Evolutionary conservation across 306 rosid genomes (phyloP), one percentile per base, ranked within the genome.

Genomic region (Prunus dulcis): DNA sequence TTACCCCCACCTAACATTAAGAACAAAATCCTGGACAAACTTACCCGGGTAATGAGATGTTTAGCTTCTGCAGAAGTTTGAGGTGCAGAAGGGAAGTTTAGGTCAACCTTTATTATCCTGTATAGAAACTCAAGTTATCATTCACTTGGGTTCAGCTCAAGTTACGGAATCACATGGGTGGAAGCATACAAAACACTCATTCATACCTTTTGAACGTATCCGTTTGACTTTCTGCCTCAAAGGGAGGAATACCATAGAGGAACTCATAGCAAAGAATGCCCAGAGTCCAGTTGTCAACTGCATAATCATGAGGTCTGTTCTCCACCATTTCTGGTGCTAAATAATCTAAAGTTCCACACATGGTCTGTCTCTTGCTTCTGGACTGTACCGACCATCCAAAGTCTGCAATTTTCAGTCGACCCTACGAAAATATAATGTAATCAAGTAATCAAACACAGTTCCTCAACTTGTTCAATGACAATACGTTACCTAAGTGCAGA

Each of bases 361-460:
- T 88, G 52, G 96, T 94, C 65, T 71, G 81, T 69, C 97, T 90
- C 83, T 91, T 94, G 81, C 80, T 88, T 75, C 72, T 86, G 12
- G 97, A 90, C 81, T 93, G 94, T 27, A 91, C 98, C 47, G 97
- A 88, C 98, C 98, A 93, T 75, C 98, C 97, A 83, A 93, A 93
- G 72, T 93, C 98, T 32, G 93, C 97, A 75, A 91, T 93, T 77
- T 93, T 93, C 84, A 93, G 84, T 63, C 91, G 91, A 77, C 98
- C 97, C 96, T 94, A 81, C 72, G 74, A 49, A 76, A 43, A 38
- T 2, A 55, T 14, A 12, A 20, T 25, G 50, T 49, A 19, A 41
- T 32, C 47, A 69, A 71, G 49, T 53, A 30, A 12, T 15, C 14
- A 55, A 49, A 70, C 4, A 69, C 4, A 52, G 34, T 30, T 56